Percentiles rank a stretch among this genome's conserved stretches.
phyloP scores from a whole-genome alignment of 2,329 filamentous ascomycete genomes.

The Verticillium dahliae region DNA sequence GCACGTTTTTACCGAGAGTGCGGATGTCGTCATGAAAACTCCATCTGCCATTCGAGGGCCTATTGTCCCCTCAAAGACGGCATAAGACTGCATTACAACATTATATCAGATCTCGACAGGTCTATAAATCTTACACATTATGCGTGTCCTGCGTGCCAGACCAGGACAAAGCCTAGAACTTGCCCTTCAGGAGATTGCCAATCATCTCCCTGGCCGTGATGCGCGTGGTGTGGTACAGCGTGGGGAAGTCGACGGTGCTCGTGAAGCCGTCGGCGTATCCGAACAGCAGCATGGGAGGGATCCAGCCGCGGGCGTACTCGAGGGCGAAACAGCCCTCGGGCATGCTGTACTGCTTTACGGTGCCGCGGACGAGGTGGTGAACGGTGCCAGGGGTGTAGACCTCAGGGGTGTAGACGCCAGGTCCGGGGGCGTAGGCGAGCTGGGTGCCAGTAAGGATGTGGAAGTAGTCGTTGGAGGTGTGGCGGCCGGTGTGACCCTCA shows the following conservation, averaged over 20 bases:
- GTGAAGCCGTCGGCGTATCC: slow-evolving; percentile 76
- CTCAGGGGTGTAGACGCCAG: slow-evolving; percentile 60
- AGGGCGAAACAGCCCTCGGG: slow-evolving; percentile 70
- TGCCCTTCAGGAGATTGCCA: slow-evolving; percentile 61
- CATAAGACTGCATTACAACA: not conserved
- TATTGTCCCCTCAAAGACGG: not conserved
- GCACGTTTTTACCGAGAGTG: too few relatives aligned
- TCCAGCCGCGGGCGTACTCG: slow-evolving; percentile 83
- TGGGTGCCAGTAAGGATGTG: slow-evolving; percentile 78
- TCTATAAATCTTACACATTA: not conserved
- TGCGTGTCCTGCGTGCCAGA: not conserved
- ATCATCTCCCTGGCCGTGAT: slow-evolving; percentile 75
- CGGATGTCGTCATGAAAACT: not conserved
- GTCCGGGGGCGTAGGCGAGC: slow-evolving; percentile 65
- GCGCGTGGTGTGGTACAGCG: slow-evolving; percentile 69
- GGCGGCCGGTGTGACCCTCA: slow-evolving; percentile 80
- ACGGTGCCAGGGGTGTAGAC: slow-evolving; percentile 63
- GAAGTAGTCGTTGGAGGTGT: slow-evolving; percentile 93
- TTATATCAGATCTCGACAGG: not conserved
- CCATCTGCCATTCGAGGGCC: not conserved
- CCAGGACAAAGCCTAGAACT: slow-evolving; percentile 47
- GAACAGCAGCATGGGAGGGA: slow-evolving; percentile 88
- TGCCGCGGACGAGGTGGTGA: slow-evolving; percentile 65
- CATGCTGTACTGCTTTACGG: slow-evolving; percentile 80
- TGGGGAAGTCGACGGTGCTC: slow-evolving; percentile 80